These are phyloP conservation scores for Copromyces sp. DNA, from an alignment of 495 filamentous ascomycete species.

Conservation along the genomic window DNA sequence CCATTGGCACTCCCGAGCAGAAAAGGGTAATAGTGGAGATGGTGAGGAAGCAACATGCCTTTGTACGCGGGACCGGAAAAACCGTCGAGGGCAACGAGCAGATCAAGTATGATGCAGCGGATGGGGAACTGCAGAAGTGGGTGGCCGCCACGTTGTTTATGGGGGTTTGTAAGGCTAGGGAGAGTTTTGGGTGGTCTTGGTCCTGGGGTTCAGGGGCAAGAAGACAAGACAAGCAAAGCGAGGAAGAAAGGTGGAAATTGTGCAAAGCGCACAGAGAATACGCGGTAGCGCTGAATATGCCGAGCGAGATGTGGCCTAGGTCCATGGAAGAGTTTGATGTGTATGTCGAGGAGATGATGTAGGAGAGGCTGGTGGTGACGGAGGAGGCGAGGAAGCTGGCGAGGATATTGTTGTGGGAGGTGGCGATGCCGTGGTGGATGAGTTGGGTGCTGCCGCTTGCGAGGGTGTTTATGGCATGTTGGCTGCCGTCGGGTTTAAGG, in stretches of 20 bases:
- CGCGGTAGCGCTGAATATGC: conserved; percentile 7
- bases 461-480: conserved; percentile 9
- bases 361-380: not conserved
- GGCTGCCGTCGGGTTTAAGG: conserved; percentile 1
- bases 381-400: conserved; percentile 1
- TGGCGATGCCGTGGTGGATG: conserved; percentile 10
- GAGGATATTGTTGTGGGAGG: conserved; percentile 2
- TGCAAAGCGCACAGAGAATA: conserved; percentile 1
- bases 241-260: conserved; percentile 2
- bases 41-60: conserved; percentile 5
- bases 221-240: not conserved
- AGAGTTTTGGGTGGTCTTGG: not conserved
- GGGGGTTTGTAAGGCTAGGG: not conserved
- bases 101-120: conserved; percentile 9
- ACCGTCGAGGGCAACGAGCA: not conserved
- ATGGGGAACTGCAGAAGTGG: conserved; percentile 18
- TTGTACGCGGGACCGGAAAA: not conserved
- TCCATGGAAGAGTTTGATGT: conserved; percentile 7
- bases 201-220: not conserved
- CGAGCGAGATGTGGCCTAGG: conserved; percentile 1
- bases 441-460: conserved; percentile 6
- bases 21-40: not conserved
- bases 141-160: conserved; percentile 15
- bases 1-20: not conserved
- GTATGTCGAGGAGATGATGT: not conserved